Evolutionary conservation across 2,329 filamentous ascomycete genomes (phyloP).

Genomic region (Neofusicoccum ribis): DNA sequence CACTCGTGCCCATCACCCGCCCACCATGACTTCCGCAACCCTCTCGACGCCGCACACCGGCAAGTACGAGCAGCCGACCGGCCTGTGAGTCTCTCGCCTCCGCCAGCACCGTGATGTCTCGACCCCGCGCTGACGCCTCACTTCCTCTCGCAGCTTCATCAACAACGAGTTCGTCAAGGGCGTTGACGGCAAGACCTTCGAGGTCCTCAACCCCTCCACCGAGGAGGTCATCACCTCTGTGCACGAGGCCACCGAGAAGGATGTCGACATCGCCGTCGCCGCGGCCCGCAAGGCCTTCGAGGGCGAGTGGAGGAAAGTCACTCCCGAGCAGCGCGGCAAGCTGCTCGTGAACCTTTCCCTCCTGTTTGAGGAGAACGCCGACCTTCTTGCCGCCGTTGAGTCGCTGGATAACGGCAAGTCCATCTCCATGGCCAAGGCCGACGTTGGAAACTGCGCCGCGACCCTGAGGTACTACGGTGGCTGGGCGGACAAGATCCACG

Average conservation of each 20-base stretch:
- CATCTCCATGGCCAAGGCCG: slow-evolving; percentile 72
- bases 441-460: slow-evolving; percentile 67
- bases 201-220: slow-evolving; percentile 84
- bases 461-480: slow-evolving; percentile 85
- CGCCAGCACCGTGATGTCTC: neutral
- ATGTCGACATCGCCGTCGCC: slow-evolving; percentile 74
- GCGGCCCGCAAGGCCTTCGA: slow-evolving; percentile 87
- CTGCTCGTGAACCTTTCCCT: slow-evolving; percentile 76
- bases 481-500: slow-evolving; percentile 89
- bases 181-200: slow-evolving; percentile 85
- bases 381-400: slow-evolving; percentile 78
- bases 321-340: slow-evolving; percentile 70
- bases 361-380: slow-evolving; percentile 73
- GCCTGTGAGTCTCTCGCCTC: slow-evolving; percentile 47
- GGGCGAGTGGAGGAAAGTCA: slow-evolving; percentile 65
- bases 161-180: slow-evolving; percentile 87
- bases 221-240: slow-evolving; percentile 85
- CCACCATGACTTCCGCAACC: slow-evolving; percentile 55
- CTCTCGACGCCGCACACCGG: slow-evolving; percentile 69
- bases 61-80: slow-evolving; percentile 56
- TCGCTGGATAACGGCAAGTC: slow-evolving; percentile 88
- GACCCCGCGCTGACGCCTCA: slow-evolving; percentile 23
- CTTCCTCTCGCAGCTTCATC: slow-evolving; percentile 66
- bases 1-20: slow-evolving; percentile 24
- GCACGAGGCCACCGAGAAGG: slow-evolving; percentile 84